Evolutionary conservation across 768 basidiomycete species (phyloP).

Genomic region (Pisolithus marmoratus): DNA sequence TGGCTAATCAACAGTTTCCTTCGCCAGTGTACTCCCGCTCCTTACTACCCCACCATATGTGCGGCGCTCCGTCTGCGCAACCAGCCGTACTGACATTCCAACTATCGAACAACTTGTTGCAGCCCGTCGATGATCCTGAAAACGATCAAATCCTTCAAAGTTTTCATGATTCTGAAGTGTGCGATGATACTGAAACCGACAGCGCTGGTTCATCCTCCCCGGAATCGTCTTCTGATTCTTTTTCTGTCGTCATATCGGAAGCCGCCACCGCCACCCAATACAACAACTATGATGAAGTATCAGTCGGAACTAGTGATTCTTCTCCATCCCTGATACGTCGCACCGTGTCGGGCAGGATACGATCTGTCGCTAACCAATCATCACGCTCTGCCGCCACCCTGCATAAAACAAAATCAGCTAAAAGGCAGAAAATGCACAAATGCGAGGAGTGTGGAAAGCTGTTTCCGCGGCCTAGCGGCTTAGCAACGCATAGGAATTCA

Average conservation of each 20-base stretch:
- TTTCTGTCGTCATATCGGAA: neutral
- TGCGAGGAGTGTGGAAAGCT: constrained; percentile 39
- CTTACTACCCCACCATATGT: constrained; percentile 4
- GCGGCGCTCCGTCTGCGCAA: constrained; percentile 11
- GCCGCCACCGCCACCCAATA: neutral
- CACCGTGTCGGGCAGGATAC: neutral
- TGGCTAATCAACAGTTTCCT: constrained; percentile 26
- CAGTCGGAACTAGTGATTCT: neutral
- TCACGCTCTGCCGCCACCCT: neutral
- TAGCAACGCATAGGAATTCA: constrained; percentile 49
- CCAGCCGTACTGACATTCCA: constrained; percentile 28
- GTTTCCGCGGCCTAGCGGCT: constrained; percentile 47
- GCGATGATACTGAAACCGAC: constrained; percentile 12
- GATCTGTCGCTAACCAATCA: neutral
- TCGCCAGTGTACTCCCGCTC: constrained; percentile 6
- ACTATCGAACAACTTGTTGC: constrained; percentile 18
- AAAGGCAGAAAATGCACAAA: constrained; percentile 47
- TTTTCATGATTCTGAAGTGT: constrained; percentile 11
- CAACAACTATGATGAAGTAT: neutral
- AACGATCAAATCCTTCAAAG: constrained; percentile 15
- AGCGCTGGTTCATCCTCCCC: neutral
- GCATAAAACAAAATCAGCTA: constrained; percentile 8
- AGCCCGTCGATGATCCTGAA: constrained; percentile 24
- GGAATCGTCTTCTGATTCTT: neutral
- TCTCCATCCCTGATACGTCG: neutral